Evolutionary conservation across 2,329 filamentous ascomycete genomes (phyloP), one percentile per base, ranked within the genome.

Genomic region (Calonectria crousiana): DNA sequence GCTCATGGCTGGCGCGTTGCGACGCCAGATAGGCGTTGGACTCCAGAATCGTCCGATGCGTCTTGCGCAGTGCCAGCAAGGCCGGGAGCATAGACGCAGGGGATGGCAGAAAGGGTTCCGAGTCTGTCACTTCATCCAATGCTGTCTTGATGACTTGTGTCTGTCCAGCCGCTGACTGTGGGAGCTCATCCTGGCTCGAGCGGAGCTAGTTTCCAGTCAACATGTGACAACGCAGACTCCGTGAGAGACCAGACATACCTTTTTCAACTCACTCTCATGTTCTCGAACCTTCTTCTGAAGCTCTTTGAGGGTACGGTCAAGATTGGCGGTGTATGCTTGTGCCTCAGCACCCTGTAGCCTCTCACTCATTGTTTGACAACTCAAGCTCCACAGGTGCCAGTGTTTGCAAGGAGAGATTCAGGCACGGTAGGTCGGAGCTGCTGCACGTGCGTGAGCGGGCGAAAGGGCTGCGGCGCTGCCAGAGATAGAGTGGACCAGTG

Each of bases 11-110:
- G 8, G 83, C 72, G 18, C 83, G 83, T 44, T 89, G 88, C 5
- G 85, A 82, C 6, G 83, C 81, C 16, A 95, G 87, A 68, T 92
- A 92, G 26, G 86, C 85, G 77, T 90, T 92, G 23, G 92, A 93
- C 77, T 95, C 92, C 73, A 88, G 84, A 64, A 94, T 90, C 20
- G 92, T 92, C 71, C 90, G 88, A 72, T 93, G 89, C 3, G 93
- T 92, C 78, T 90, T 92, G 67, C 93, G 92, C 69, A 95, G 84
- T 8, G 95, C 94, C 51, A 97, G 82, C 6, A 97, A 87, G 9
- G 92, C 91, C 4, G 94, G 94, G 9, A 97, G 84, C 8, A 93
- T 88, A 26, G 95, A 96, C 65, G 89, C 90, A 13, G 91, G 86
- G 30, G 89, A 87, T 3, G 95, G 94, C 28, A 96, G 85, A 78